Conservation (phyloP, 2,329 filamentous ascomycete species). For the Scedosporium aurantiacum region DNA sequence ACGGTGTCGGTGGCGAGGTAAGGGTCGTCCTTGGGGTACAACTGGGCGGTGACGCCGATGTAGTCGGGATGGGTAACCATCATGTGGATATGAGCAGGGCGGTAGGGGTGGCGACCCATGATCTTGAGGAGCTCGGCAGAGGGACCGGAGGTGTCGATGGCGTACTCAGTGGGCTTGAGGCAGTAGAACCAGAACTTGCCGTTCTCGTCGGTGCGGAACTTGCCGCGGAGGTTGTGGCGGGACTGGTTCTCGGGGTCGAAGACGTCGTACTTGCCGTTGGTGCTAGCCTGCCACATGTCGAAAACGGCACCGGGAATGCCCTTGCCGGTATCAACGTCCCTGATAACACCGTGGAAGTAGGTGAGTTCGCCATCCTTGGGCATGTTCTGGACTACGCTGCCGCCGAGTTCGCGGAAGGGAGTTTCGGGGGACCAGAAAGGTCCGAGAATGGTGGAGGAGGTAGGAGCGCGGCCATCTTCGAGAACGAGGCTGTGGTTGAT, state of each 20-base stretch:
- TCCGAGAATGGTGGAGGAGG: constrained; percentile 66
- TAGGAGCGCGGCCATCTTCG: constrained; percentile 50
- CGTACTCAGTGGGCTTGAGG: constrained; percentile 63
- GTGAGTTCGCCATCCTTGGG: constrained; percentile 47
- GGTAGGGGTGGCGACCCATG: constrained; percentile 37
- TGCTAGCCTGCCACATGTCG: constrained; percentile 68
- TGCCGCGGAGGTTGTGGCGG: constrained; percentile 65
- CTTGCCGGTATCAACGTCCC: constrained; percentile 52
- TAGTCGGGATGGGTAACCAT: constrained; percentile 52
- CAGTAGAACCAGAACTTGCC: constrained; percentile 67
- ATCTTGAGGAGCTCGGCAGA: constrained; percentile 28
- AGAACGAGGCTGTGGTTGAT: constrained; percentile 54
- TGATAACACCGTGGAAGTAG: constrained; percentile 59
- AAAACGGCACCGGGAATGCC: constrained; percentile 58
- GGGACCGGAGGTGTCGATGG: constrained; percentile 52
- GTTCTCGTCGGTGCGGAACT: constrained; percentile 60
- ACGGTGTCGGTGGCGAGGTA: constrained; percentile 42
- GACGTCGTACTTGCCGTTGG: constrained; percentile 68
- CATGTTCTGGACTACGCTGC: constrained; percentile 53
- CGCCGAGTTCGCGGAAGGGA: constrained; percentile 58
- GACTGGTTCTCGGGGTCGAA: constrained; percentile 61
- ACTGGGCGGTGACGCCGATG: constrained; percentile 63
- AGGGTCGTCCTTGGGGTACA: constrained; percentile 59
- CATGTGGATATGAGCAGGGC: constrained; percentile 40
- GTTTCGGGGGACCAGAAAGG: constrained; percentile 70